Base-by-base conservation (phyloP, 495 filamentous ascomycete species). In the Aspergillus incahuasiensis region DNA sequence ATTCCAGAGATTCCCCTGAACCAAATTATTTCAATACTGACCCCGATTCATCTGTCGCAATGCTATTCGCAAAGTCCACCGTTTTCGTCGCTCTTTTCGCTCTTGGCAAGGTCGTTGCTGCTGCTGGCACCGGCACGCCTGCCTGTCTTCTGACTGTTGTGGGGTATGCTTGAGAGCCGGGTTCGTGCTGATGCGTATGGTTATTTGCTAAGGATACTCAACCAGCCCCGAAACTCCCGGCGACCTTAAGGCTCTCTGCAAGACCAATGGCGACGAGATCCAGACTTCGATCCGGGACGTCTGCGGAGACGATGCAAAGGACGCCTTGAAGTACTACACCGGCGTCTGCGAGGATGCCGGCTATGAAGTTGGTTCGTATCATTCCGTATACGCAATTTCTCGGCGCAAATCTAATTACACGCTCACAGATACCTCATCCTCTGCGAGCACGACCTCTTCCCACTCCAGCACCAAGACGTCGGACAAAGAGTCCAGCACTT, bases 21-120 rank as follows among this genome's bases (percentile, higher is more conserved):
- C 43, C 28, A 15, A 39, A 15, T 43, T n/a, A 35, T 24, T 6
- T 18, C 16, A 18, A 12, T 35, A 6, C 15, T 18, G 51, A 43
- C n/a, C 25, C 38, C 53, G 2, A 58, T 20, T 52, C 20, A 19
- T 24, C 21, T 18, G 34, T 34, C 20, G 69, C 19, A 41, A 75
- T 75, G 72, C 47, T 72, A 48, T 71, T 74, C 65, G 59, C 66
- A 42, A 70, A 74, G 56, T 69, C 66, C 22, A 61, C 68, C 56
- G 18, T 75, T 54, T 51, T 59, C 49, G 44, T 71, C 42, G 65
- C 69, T 53, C 55, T 72, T 42, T 49, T 74, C 44, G 71, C 71
- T 44, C 62, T 75, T 51, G 48, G 63, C 63, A 71, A 67, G 56
- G 55, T 74, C 46, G 72, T 64, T 28, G 55, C 56, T 43, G 66